Evolutionary conservation across 495 filamentous ascomycete genomes (phyloP).

Genomic region (Glutinoglossum americanum): DNA sequence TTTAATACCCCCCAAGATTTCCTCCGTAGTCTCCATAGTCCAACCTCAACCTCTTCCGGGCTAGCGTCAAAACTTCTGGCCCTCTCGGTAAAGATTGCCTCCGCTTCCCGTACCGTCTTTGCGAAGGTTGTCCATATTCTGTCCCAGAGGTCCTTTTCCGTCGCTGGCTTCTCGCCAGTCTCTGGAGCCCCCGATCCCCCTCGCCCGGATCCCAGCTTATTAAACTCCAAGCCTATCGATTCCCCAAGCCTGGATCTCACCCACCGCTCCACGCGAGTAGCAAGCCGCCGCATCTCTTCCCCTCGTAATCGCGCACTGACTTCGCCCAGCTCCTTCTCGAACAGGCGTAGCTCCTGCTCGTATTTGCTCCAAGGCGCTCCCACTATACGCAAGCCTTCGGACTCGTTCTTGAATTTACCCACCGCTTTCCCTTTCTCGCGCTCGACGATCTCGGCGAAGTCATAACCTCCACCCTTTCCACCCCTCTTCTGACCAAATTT

Average conservation of each 20-base stretch:
- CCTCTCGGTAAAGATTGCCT: conserved; percentile 62
- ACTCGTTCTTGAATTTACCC: conserved; percentile 55
- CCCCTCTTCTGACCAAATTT: conserved; percentile 84
- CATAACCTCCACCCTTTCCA: conserved; percentile 58
- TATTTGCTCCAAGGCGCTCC: conserved; percentile 68
- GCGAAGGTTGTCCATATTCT: conserved; percentile 79
- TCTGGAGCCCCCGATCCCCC: conserved; percentile 63
- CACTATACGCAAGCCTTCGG: conserved; percentile 46
- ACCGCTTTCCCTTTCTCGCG: conserved; percentile 56
- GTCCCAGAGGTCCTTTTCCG: conserved; percentile 85
- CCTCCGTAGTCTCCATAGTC: conserved; percentile 73
- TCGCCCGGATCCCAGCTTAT: conserved; percentile 70
- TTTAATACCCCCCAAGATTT: conserved; percentile 86
- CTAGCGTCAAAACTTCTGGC: conserved; percentile 85
- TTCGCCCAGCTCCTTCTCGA: conserved; percentile 66
- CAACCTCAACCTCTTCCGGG: conserved; percentile 77
- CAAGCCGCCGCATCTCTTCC: conserved; percentile 88
- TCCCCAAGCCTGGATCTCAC: conserved; percentile 72
- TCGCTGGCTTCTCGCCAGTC: conserved; percentile 40
- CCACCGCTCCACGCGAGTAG: conserved; percentile 77
- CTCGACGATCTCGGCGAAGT: conserved; percentile 86
- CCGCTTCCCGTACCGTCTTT: conserved; percentile 67
- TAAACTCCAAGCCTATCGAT: conserved; percentile 82
- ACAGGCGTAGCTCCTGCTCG: conserved; percentile 35
- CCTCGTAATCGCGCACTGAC: conserved; percentile 61